phyloP scores from a whole-genome alignment of 1,284 basidiomycete genomes.

The Rhodotorula sp. region DNA sequence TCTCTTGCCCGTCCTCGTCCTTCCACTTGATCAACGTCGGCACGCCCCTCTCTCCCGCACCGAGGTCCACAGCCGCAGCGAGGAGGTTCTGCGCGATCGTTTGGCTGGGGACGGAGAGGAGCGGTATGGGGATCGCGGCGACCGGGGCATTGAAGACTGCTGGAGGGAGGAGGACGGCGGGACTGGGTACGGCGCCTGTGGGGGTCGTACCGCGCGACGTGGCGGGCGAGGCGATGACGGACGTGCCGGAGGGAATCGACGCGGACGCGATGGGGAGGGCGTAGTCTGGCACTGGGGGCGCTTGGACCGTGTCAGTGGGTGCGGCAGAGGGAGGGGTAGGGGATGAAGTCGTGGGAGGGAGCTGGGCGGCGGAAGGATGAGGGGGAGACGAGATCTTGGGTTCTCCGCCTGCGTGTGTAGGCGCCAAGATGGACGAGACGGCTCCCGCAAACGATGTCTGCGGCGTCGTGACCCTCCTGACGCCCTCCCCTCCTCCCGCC shows the following conservation, averaged over 20 bases:
- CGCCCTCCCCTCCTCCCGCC: no score
- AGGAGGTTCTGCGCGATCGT: constrained; percentile 41
- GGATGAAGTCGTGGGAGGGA: constrained; percentile 28
- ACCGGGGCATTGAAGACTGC: constrained; percentile 42
- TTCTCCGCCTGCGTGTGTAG: neutral
- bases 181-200: constrained; percentile 11
- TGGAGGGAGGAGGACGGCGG: constrained; percentile 40
- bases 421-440: constrained; percentile 26
- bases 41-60: constrained; percentile 45
- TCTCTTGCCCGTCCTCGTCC: constrained; percentile 45
- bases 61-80: constrained; percentile 47
- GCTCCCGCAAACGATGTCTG: constrained; percentile 31
- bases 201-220: constrained; percentile 16
- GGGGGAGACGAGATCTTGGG: constrained; percentile 6
- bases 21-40: constrained; percentile 48
- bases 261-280: constrained; percentile 30
- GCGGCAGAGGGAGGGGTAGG: constrained; percentile 25
- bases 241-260: constrained; percentile 37
- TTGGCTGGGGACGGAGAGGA: constrained; percentile 40
- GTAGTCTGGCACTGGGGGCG: constrained; percentile 25
- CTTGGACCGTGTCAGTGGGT: constrained; percentile 33
- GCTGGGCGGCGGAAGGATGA: constrained; percentile 10
- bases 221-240: constrained; percentile 29
- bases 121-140: constrained; percentile 40
- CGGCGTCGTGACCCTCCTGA: constrained; percentile 1